Conservation (phyloP, 176 grass and related monocot genomes). For the Chrysopogon serrulatus region DNA sequence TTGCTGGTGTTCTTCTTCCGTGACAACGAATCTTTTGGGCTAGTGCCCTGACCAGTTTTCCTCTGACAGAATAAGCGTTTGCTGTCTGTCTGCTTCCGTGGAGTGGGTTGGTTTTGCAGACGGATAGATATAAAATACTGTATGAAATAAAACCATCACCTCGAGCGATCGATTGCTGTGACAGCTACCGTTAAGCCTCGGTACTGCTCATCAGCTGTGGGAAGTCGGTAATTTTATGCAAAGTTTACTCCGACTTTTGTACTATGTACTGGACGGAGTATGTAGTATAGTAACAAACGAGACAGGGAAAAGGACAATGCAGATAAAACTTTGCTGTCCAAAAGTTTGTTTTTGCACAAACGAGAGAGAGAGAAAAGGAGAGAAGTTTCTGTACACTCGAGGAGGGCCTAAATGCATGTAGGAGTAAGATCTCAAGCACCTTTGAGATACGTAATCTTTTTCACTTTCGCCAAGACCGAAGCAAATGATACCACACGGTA, state of each 20-base stretch:
- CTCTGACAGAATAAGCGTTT: slow-evolving; percentile 32
- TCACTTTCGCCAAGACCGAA: slow-evolving; percentile 40
- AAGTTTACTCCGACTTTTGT: not conserved
- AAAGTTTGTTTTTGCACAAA: not conserved
- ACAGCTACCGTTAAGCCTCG: not conserved
- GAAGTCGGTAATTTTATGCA: not conserved
- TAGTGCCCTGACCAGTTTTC: slow-evolving; percentile 11
- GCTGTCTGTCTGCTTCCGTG: not conserved
- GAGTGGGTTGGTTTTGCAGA: not conserved
- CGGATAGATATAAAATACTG: not conserved
- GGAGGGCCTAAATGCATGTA: not conserved
- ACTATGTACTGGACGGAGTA: not conserved
- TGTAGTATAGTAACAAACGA: not conserved
- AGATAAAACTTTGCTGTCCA: not conserved
- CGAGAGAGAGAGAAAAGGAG: not conserved
- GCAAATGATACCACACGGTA: slow-evolving; percentile 29
- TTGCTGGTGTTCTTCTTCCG: slow-evolving; percentile 10
- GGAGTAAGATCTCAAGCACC: slow-evolving; percentile 20
- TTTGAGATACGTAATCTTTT: slow-evolving; percentile 13
- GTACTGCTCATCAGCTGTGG: not conserved
- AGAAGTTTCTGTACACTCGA: slow-evolving; percentile 39
- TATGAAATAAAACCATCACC: not conserved
- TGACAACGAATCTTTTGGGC: slow-evolving; percentile 41
- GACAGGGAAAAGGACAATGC: not conserved
- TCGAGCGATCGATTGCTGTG: not conserved